A percentile compares a stretch with the other conserved stretches of the same genome.
Evolutionary conservation across 768 basidiomycete genomes (phyloP).

Genomic region (Fomitopsis pulvina): DNA sequence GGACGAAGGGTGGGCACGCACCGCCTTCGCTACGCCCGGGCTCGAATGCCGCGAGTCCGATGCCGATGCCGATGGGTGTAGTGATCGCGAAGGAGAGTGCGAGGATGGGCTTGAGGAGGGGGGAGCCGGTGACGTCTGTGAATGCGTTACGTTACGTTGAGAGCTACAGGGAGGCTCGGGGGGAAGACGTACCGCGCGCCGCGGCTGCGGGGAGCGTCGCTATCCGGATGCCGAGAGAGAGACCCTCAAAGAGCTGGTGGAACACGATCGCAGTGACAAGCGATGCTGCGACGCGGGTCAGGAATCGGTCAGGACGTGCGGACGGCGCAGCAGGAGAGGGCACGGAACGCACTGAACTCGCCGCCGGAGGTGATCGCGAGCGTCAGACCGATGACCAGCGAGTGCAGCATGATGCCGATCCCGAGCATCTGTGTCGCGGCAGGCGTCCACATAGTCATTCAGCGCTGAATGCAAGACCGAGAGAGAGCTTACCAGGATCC

Average conservation of each 20-base stretch:
- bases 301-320: background rate
- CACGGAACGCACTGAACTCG: slow-evolving; percentile 55
- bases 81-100: slow-evolving; percentile 66
- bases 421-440: slow-evolving; percentile 54
- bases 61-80: slow-evolving; percentile 60
- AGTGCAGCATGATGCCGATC: slow-evolving; percentile 81
- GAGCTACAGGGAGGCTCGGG: too few species aligned
- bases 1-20: slow-evolving; percentile 14
- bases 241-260: slow-evolving; percentile 81
- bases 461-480: slow-evolving; percentile 4
- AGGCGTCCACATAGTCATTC: background rate
- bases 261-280: slow-evolving; percentile 71
- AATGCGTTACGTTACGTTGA: slow-evolving; percentile 4
- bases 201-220: slow-evolving; percentile 45
- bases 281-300: slow-evolving; percentile 33
- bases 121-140: background rate
- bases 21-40: slow-evolving; percentile 23
- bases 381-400: slow-evolving; percentile 74
- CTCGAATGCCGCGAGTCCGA: slow-evolving; percentile 47
- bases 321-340: background rate
- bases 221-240: slow-evolving; percentile 78
- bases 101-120: slow-evolving; percentile 44
- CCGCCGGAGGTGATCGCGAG: slow-evolving; percentile 60
- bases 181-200: slow-evolving; percentile 9
- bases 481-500: slow-evolving; percentile 69